Conservation (phyloP, 2,329 filamentous ascomycete species). For the Trichoderma koningiopsis region DNA sequence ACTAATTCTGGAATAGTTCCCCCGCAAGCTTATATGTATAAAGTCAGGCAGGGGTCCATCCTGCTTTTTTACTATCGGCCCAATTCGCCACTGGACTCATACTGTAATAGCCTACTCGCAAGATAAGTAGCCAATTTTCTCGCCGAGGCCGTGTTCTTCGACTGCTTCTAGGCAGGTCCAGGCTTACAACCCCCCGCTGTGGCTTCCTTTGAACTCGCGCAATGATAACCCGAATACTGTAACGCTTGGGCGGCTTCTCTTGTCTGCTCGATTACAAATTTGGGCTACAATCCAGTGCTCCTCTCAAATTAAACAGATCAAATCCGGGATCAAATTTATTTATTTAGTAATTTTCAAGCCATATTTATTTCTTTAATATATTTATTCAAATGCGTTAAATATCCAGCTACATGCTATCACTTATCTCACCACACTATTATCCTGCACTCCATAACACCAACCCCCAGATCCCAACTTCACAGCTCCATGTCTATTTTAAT, state of each 20-base stretch:
- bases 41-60: neutral
- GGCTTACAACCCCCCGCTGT: neutral
- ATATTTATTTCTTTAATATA: conserved; percentile 21
- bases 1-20: neutral
- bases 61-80: neutral
- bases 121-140: neutral
- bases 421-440: neutral
- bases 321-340: conserved; percentile 23
- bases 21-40: neutral
- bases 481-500: conserved; percentile 10
- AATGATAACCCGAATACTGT: too few species aligned
- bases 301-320: conserved; percentile 26
- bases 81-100: neutral
- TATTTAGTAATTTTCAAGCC: conserved; percentile 18
- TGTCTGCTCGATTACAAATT: neutral
- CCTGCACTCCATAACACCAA: neutral
- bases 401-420: neutral
- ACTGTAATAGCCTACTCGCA: neutral
- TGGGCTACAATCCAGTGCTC: conserved; percentile 2
- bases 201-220: neutral
- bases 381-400: neutral
- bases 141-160: neutral
- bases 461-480: neutral
- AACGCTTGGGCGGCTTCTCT: neutral
- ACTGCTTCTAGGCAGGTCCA: neutral